Evolutionary conservation across 1,139 yeast genomes (phyloP), one percentile per base, ranked within the genome.

Genomic region (Insectozyma bohioensis): DNA sequence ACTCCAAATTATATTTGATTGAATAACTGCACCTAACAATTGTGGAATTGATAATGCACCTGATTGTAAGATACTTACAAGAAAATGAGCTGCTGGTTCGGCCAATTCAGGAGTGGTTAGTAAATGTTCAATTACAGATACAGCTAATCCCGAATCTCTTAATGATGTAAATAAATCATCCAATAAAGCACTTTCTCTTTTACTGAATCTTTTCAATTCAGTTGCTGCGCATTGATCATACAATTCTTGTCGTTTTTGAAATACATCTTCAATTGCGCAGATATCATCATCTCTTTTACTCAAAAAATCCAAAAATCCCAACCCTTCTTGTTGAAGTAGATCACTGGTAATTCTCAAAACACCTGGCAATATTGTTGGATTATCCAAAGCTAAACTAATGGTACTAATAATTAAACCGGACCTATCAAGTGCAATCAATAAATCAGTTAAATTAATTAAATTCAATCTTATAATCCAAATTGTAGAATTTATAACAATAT

Each of bases 91-190:
- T 14, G 53, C 42, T 6, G 63, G 60, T 12, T 39, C 47, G 9
- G 60, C 49, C 35, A 58, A 51, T 15, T 51, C 50, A 3, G 62
- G 62, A 14, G 50, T 48, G 17, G 61, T 56, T 33, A 58, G 39
- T 27, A 58, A 47, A 38, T 53, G 52, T 30, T 52, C 49, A 17
- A 56, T 45, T 5, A 61, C 49, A 14, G 61, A 49, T 37, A 47
- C 42, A 5, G 56, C 62, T 37, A 61, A 54, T 1, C 66, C 66
- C 4, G 66, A 60, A 29, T 59, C 57, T 23, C 40, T 49, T 31
- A 61, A 48, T 1, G 64, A 47, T 7, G 46, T 45, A 21, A 61
- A 47, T 18, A 59, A 41, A 11, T 51, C 49, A 37, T 56, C 44
- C 35, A 57, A 46, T 13, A 57, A 29, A 12, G 42, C 41, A 25